These are phyloP conservation scores for Metarhizium rileyi DNA, from an alignment of 2,329 filamentous ascomycete species.

Conservation along the genomic window DNA sequence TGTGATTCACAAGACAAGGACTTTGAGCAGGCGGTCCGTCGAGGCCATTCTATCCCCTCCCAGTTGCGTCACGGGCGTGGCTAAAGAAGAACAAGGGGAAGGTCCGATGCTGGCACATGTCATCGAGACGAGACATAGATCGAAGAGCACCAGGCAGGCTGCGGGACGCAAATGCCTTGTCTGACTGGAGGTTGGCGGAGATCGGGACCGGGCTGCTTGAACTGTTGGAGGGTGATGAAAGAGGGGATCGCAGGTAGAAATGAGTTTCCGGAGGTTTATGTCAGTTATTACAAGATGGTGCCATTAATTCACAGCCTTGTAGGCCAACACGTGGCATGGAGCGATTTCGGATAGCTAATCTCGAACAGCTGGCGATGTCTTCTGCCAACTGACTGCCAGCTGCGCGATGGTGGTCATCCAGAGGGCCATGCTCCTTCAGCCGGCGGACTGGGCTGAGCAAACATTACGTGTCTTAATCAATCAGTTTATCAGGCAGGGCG, in stretches of 20 bases:
- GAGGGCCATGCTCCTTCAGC: no score
- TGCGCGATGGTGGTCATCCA: not conserved
- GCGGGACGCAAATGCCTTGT: not conserved
- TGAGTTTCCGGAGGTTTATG: not conserved
- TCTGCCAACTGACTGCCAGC: constrained; percentile 2
- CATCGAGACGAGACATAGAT: constrained; percentile 1
- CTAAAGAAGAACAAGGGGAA: constrained; percentile 4
- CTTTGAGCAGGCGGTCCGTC: not conserved
- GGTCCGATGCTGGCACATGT: constrained; percentile 7
- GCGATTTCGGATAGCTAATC: constrained; percentile 3
- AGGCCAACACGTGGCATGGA: constrained; percentile 4
- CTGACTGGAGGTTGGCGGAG: no score
- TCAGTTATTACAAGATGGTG: not conserved
- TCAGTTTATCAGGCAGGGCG: not conserved
- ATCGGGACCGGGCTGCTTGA: no score
- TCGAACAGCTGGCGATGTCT: constrained; percentile 2
- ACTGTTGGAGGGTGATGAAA: not conserved
- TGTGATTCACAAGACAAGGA: not conserved
- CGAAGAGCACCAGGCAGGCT: not conserved
- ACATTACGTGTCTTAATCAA: not conserved
- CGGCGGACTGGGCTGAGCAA: no score
- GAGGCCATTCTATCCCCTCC: constrained; percentile 4
- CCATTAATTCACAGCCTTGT: not conserved
- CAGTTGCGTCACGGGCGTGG: constrained; percentile 7
- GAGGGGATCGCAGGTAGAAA: not conserved